Evolutionary conservation across 2,329 filamentous ascomycete genomes (phyloP).

Genomic region (Harringtonia aguacate): DNA sequence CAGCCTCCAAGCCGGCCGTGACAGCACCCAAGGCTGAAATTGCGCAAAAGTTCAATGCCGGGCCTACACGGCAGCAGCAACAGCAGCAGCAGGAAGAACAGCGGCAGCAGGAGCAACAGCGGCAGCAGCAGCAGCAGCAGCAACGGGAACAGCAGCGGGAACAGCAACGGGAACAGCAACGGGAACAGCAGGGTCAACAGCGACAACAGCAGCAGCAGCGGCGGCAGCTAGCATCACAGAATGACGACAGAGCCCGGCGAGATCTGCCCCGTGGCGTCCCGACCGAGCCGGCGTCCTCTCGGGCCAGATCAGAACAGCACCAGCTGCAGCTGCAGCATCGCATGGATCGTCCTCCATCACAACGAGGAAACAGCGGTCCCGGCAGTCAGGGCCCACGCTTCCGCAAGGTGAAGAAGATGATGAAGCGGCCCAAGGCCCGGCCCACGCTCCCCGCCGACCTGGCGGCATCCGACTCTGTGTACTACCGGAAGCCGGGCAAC

Average conservation of each 20-base stretch:
- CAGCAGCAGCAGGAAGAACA: slow-evolving; percentile 14
- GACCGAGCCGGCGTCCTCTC: slow-evolving; percentile 41
- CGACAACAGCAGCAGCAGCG: not conserved
- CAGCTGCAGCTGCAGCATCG: slow-evolving; percentile 5
- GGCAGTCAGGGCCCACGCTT: slow-evolving; percentile 32
- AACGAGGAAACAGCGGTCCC: slow-evolving; percentile 13
- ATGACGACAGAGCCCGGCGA: slow-evolving; percentile 20
- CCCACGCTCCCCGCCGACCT: slow-evolving; percentile 64
- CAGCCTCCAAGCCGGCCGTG: slow-evolving; percentile 47
- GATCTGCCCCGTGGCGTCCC: slow-evolving; percentile 39
- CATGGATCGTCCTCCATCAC: too few species aligned
- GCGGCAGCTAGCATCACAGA: slow-evolving; percentile 1
- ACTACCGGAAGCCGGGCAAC: slow-evolving; percentile 92
- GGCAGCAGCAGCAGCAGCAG: not conserved
- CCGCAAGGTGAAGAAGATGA: slow-evolving; percentile 54
- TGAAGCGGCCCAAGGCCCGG: slow-evolving; percentile 60
- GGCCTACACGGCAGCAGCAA: slow-evolving; percentile 23
- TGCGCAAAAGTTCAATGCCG: slow-evolving; percentile 57
- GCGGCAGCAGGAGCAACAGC: slow-evolving; percentile 12
- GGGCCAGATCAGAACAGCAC: slow-evolving; percentile 19
- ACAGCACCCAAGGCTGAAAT: slow-evolving; percentile 54
- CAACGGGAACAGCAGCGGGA: not conserved
- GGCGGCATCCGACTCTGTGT: slow-evolving; percentile 75
- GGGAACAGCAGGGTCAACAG: not conserved
- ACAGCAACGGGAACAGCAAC: slow-evolving; percentile 7